A percentile compares a stretch with the other conserved stretches of the same genome.
phyloP scores from a whole-genome alignment of 345 rosid species.

The Aethionema arabicum region DNA sequence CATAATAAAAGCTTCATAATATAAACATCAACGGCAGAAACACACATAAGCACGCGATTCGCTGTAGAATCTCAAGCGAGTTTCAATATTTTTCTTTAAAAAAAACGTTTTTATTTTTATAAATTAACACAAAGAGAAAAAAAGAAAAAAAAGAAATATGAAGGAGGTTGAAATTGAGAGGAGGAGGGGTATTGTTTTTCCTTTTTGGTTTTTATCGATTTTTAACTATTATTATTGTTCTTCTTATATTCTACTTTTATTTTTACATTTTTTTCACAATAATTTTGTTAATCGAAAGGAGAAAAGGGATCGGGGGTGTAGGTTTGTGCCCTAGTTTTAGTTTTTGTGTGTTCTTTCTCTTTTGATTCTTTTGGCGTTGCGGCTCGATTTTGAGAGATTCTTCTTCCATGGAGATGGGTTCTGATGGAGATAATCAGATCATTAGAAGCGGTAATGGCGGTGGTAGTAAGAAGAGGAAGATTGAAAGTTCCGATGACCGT shows the following conservation, averaged over 20 bases:
- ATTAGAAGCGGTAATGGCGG: slow-evolving; percentile 20
- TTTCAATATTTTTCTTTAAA: slow-evolving; percentile 19
- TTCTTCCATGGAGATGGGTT: slow-evolving; percentile 56
- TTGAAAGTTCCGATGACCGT: slow-evolving; percentile 47
- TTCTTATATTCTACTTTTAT: slow-evolving; percentile 32
- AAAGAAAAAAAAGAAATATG: slow-evolving; percentile 17
- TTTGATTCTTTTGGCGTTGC: slow-evolving; percentile 12
- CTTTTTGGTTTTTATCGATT: slow-evolving; percentile 37
- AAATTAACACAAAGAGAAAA: slow-evolving; percentile 23
- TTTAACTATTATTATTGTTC: slow-evolving; percentile 40
- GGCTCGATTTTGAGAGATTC: slow-evolving; percentile 28
- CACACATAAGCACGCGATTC: slow-evolving; percentile 35
- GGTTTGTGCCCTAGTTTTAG: slow-evolving; percentile 35
- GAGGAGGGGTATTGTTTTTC: slow-evolving; percentile 35
- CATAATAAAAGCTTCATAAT: slow-evolving; percentile 27
- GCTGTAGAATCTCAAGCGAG: slow-evolving; percentile 34
- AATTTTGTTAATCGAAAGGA: slow-evolving; percentile 26
- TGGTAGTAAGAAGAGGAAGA: slow-evolving; percentile 20
- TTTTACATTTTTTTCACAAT: slow-evolving; percentile 26
- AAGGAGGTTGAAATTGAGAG: slow-evolving; percentile 39
- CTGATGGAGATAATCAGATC: slow-evolving; percentile 54
- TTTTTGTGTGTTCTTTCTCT: slow-evolving; percentile 10
- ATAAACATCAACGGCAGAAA: slow-evolving; percentile 39
- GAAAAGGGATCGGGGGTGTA: slow-evolving; percentile 33
- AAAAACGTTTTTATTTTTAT: slow-evolving; percentile 16